Conservation (phyloP, 805 yeast species). For the Saturnispora sekii region DNA sequence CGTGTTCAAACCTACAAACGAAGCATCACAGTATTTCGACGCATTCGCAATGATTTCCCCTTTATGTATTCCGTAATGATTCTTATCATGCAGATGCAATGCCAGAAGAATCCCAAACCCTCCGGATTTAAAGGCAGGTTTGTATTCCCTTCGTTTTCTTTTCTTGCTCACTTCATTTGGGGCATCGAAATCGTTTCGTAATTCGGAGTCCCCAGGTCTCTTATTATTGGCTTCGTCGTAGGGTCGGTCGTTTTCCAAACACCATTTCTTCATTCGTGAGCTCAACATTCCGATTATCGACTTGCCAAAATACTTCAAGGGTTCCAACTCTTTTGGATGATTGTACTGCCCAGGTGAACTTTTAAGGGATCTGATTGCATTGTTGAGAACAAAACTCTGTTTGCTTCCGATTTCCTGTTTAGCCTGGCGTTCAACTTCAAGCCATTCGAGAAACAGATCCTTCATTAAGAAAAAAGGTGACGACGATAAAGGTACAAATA, state of each 20-base stretch:
- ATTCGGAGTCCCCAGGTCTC: neutral
- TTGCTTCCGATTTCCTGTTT: constrained; percentile 5
- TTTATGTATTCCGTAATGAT: constrained; percentile 50
- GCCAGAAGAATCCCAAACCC: constrained; percentile 74
- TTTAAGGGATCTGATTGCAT: constrained; percentile 46
- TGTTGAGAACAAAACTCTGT: constrained; percentile 30
- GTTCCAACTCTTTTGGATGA: constrained; percentile 48
- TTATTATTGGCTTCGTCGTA: neutral
- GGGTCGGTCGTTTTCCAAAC: constrained; percentile 39
- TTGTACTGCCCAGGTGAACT: constrained; percentile 35
- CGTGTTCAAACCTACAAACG: constrained; percentile 46
- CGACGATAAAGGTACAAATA: too few species aligned
- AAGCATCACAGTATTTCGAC: constrained; percentile 42
- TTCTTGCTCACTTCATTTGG: neutral
- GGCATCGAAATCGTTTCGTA: constrained; percentile 3
- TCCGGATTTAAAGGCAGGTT: constrained; percentile 72
- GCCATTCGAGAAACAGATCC: constrained; percentile 45
- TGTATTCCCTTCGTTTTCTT: constrained; percentile 1
- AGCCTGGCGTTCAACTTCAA: constrained; percentile 38
- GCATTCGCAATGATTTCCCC: constrained; percentile 49
- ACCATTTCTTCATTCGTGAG: constrained; percentile 40
- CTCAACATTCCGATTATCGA: constrained; percentile 47
- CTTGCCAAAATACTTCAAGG: constrained; percentile 63
- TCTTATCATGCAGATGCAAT: constrained; percentile 39
- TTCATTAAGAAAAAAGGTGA: constrained; percentile 26